A percentile compares a stretch with the other conserved stretches of the same genome.
phyloP scores from a whole-genome alignment of 179 eudicot species.

The Gypsophila paniculata region DNA sequence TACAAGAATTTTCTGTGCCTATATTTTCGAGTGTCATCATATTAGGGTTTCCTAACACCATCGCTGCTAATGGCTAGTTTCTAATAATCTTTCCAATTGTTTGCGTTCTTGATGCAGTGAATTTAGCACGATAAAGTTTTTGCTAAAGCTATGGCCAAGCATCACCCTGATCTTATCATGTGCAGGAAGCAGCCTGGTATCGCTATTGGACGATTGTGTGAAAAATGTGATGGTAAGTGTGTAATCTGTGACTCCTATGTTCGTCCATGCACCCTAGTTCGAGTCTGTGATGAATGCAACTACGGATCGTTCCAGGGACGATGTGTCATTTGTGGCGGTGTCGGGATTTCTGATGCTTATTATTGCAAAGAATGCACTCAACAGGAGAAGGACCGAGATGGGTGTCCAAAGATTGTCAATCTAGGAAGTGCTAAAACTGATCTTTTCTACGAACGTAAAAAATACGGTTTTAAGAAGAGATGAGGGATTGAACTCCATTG shows the following conservation, averaged over 20 bases:
- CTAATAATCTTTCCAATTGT: neutral
- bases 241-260: constrained; percentile 79
- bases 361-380: constrained; percentile 80
- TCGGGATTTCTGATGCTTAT: constrained; percentile 73
- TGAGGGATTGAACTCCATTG: constrained; percentile 38
- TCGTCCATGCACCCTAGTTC: constrained; percentile 71
- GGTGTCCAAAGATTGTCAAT: constrained; percentile 77
- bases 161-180: constrained; percentile 84
- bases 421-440: constrained; percentile 80
- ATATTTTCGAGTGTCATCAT: neutral
- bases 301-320: constrained; percentile 80
- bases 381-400: constrained; percentile 78
- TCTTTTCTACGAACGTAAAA: constrained; percentile 69
- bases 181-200: constrained; percentile 84
- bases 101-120: constrained; percentile 10
- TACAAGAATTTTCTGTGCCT: too few relatives aligned
- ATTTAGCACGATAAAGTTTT: neutral
- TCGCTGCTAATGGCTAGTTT: neutral
- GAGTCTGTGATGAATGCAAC: constrained; percentile 74
- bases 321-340: constrained; percentile 81
- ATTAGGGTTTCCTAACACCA: neutral
- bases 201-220: constrained; percentile 73
- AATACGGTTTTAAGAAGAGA: constrained; percentile 69
- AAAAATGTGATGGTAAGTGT: constrained; percentile 75
- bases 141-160: constrained; percentile 63